Percentiles rank a stretch among this genome's conserved stretches.
Conservation (phyloP, 2,329 filamentous ascomycete genomes). For the Stylonectria norvegica region DNA sequence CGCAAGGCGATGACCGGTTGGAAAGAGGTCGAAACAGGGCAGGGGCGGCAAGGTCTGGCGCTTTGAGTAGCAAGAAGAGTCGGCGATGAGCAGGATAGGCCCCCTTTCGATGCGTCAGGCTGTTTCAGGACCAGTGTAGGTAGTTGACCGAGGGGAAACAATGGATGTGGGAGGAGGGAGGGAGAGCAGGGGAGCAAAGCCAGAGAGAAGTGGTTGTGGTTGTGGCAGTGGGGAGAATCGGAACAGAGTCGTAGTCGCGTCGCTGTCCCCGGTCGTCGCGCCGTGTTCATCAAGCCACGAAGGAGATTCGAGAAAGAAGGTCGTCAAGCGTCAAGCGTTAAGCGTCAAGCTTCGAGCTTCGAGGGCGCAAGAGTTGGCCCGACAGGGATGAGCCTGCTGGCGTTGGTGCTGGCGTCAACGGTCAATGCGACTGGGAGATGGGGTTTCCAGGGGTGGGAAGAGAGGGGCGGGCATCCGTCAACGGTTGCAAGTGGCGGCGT, state of each 20-base stretch:
- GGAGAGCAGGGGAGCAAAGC: slow-evolving; percentile 3
- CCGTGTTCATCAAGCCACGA: background rate
- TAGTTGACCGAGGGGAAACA: slow-evolving; percentile 1
- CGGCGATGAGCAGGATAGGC: slow-evolving; percentile 15
- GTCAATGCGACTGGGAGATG: background rate
- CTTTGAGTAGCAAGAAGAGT: slow-evolving; percentile 20
- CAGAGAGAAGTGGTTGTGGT: slow-evolving; percentile 5
- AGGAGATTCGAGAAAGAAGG: background rate
- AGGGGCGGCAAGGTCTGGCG: slow-evolving; percentile 24
- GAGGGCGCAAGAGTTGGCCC: slow-evolving; percentile 26
- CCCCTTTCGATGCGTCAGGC: slow-evolving; percentile 17
- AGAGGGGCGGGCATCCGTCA: too few relatives aligned
- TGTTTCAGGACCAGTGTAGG: slow-evolving; percentile 23
- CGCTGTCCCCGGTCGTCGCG: too few relatives aligned
- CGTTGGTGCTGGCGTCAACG: slow-evolving; percentile 11
- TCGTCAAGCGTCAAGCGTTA: background rate
- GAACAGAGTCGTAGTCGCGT: too few relatives aligned
- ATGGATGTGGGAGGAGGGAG: slow-evolving; percentile 11
- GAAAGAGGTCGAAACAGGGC: slow-evolving; percentile 12
- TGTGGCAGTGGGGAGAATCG: background rate
- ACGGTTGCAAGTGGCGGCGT: too few relatives aligned
- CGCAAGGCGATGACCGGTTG: slow-evolving; percentile 20
- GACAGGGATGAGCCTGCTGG: slow-evolving; percentile 19
- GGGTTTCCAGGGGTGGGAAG: background rate
- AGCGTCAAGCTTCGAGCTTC: background rate